These are phyloP conservation scores for Spiraea crenata DNA, from an alignment of 331 rosid genomes.

Conservation along the genomic window DNA sequence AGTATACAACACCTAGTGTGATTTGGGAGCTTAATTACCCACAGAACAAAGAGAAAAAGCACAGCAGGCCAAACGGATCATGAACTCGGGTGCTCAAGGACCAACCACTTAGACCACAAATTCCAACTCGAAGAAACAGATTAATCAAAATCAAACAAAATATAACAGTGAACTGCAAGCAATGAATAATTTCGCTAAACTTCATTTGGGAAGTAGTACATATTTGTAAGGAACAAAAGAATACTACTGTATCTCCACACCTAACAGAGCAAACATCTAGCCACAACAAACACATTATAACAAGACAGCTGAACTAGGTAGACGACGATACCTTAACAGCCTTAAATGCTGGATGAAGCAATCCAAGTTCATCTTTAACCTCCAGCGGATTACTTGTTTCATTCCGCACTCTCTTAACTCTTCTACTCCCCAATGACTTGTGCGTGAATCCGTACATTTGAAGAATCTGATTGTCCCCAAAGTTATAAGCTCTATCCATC, in stretches of 20 bases:
- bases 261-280: slow-evolving; percentile 18
- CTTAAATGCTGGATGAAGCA: slow-evolving; percentile 81
- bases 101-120: not conserved
- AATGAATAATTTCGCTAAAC: slow-evolving; percentile 7
- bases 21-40: no score
- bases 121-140: not conserved
- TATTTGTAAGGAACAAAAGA: slow-evolving; percentile 18
- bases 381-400: slow-evolving; percentile 58
- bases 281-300: slow-evolving; percentile 15
- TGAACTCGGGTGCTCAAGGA: not conserved
- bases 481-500: slow-evolving; percentile 77
- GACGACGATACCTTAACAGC: slow-evolving; percentile 59
- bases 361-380: slow-evolving; percentile 39
- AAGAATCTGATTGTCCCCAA: slow-evolving; percentile 73
- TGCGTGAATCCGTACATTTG: slow-evolving; percentile 72
- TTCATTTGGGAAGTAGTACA: not conserved
- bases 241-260: slow-evolving; percentile 22
- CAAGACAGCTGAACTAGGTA: slow-evolving; percentile 1
- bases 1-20: no score
- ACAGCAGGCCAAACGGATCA: no score
- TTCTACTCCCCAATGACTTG: slow-evolving; percentile 51
- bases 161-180: not conserved
- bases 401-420: slow-evolving; percentile 71
- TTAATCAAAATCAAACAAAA: not conserved
- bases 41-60: no score